phyloP scores from a whole-genome alignment of 352 stramenopile genomes.

The Phytopythium litorale region DNA sequence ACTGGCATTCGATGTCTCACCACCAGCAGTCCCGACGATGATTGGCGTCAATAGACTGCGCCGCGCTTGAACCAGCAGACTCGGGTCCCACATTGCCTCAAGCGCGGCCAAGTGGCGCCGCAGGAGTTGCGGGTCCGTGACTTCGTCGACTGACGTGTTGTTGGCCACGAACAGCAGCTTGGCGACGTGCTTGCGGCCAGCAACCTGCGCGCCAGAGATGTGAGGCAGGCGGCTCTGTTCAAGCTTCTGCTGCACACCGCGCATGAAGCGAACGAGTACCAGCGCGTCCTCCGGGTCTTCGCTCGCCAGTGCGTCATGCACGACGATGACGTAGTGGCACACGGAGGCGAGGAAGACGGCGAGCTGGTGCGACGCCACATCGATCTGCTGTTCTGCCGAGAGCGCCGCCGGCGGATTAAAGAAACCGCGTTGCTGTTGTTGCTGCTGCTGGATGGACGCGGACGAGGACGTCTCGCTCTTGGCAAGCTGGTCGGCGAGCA shows the following conservation, averaged over 20 bases:
- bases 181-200: conserved; percentile 41
- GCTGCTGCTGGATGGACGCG: neutral
- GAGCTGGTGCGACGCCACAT: conserved; percentile 56
- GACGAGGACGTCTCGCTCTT: conserved; percentile 40
- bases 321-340: conserved; percentile 76
- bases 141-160: conserved; percentile 26
- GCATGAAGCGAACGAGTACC: conserved; percentile 39
- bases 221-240: conserved; percentile 52
- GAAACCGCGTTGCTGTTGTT: conserved; percentile 7
- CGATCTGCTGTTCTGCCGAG: conserved; percentile 59
- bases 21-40: conserved; percentile 12
- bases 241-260: conserved; percentile 48
- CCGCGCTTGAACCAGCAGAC: neutral
- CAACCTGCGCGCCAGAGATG: conserved; percentile 44
- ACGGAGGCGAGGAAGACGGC: conserved; percentile 64
- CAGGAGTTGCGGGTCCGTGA: conserved; percentile 29
- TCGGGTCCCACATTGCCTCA: conserved; percentile 21
- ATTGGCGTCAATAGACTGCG: conserved; percentile 13
- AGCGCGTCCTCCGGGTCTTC: conserved; percentile 19
- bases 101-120: conserved; percentile 32
- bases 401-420: conserved; percentile 35
- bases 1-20: neutral
- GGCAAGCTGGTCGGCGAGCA: conserved; percentile 42
- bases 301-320: conserved; percentile 42
- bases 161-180: conserved; percentile 64